phyloP scores from a whole-genome alignment of 495 filamentous ascomycete species.

The Neurospora africana region DNA sequence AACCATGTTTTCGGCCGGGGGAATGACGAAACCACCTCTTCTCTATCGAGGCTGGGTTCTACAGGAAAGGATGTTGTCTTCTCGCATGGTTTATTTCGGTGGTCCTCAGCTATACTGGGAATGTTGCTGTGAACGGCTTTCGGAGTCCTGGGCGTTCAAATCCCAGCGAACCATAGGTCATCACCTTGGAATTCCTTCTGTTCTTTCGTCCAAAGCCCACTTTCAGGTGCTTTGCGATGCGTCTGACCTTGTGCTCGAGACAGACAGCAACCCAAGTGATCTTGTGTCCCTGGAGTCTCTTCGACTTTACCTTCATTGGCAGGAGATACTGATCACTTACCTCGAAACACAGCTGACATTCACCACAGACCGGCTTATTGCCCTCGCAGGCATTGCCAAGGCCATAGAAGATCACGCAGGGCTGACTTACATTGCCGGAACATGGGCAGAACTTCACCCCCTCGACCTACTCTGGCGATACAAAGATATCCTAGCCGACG shows the following conservation, averaged over 20 bases:
- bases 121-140: neutral
- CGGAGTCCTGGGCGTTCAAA: neutral
- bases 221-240: neutral
- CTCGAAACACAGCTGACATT: conserved; percentile 4
- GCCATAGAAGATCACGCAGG: conserved; percentile 2
- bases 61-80: conserved; percentile 5
- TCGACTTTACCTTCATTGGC: neutral
- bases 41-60: conserved; percentile 7
- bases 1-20: neutral
- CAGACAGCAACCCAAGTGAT: neutral
- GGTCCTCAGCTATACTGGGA: conserved; percentile 6
- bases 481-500: neutral
- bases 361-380: conserved; percentile 11
- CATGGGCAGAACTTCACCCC: conserved; percentile 7
- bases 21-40: neutral
- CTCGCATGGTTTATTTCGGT: conserved; percentile 4
- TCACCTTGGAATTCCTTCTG: neutral
- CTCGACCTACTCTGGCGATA: conserved; percentile 3
- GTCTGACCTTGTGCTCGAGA: neutral
- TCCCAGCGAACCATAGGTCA: neutral
- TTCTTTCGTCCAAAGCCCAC: neutral
- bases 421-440: conserved; percentile 11
- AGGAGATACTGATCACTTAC: conserved; percentile 2
- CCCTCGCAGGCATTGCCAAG: conserved; percentile 13
- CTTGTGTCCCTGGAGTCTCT: neutral